Evolutionary conservation across 2,329 filamentous ascomycete genomes (phyloP).

Genomic region (Fusarium palustre): DNA sequence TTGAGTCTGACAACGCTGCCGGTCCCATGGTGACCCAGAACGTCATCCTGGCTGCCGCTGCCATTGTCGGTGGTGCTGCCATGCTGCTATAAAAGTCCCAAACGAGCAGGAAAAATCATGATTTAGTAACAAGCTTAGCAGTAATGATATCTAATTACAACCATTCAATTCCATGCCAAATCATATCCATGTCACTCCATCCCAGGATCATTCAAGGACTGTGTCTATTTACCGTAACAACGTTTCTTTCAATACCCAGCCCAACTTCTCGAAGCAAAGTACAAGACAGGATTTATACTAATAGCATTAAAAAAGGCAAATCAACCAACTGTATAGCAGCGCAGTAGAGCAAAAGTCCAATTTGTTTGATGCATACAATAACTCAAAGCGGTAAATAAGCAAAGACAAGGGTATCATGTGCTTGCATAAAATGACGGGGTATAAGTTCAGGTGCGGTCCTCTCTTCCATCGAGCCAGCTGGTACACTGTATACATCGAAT

Average conservation of each 20-base stretch:
- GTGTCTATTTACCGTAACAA: neutral
- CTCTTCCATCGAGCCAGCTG: slow-evolving; percentile 64
- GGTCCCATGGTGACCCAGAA: slow-evolving; percentile 51
- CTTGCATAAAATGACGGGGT: neutral
- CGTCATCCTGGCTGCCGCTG: slow-evolving; percentile 52
- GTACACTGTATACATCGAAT: slow-evolving; percentile 62
- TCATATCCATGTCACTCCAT: neutral
- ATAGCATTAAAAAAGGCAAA: neutral
- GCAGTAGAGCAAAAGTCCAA: neutral
- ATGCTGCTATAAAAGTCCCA: slow-evolving; percentile 49
- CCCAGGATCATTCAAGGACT: neutral
- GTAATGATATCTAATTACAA: slow-evolving; percentile 17
- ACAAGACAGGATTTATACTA: neutral
- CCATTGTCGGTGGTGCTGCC: slow-evolving; percentile 51
- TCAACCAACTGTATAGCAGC: neutral
- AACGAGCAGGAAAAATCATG: neutral
- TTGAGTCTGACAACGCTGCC: slow-evolving; percentile 47
- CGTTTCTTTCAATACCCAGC: neutral
- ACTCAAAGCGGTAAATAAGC: neutral
- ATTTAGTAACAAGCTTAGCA: slow-evolving; percentile 10
- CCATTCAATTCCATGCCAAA: slow-evolving; percentile 3
- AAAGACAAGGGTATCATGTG: slow-evolving; percentile 24
- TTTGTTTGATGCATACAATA: neutral
- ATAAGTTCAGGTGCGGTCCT: slow-evolving; percentile 50
- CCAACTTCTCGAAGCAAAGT: neutral